These are phyloP conservation scores for Discostella stelligeroides DNA, from an alignment of 108 stramenopile species.

Conservation along the genomic window DNA sequence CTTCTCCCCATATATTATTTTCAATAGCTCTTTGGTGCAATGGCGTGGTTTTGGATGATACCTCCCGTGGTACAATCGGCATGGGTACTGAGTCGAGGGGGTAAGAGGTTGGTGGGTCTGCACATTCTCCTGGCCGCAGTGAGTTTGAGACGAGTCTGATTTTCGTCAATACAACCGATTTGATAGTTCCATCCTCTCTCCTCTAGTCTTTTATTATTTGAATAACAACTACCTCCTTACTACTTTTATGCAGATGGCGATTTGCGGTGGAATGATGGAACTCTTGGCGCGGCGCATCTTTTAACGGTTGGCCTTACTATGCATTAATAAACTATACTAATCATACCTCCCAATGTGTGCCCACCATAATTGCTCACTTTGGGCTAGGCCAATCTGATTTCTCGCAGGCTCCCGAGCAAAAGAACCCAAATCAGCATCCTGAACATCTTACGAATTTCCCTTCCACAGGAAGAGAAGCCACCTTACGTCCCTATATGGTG, in stretches of 20 bases:
- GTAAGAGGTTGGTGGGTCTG: constrained; percentile 49
- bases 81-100: constrained; percentile 65
- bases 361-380: too few relatives aligned
- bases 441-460: too few relatives aligned
- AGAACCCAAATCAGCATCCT: too few relatives aligned
- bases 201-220: not conserved
- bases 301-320: too few relatives aligned
- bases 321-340: too few relatives aligned
- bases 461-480: too few relatives aligned
- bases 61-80: constrained; percentile 71
- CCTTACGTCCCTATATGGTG: too few relatives aligned
- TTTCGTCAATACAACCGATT: too few relatives aligned
- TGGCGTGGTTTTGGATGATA: constrained; percentile 71
- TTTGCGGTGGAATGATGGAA: constrained; percentile 68
- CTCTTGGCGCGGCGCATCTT: constrained; percentile 55
- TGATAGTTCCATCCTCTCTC: not conserved
- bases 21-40: constrained; percentile 40
- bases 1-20: too few relatives aligned
- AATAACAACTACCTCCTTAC: not conserved
- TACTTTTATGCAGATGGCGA: constrained; percentile 33
- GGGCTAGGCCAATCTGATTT: too few relatives aligned
- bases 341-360: too few relatives aligned
- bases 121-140: constrained; percentile 61
- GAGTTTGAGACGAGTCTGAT: constrained; percentile 6
- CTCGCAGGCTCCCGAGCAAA: too few relatives aligned